These are phyloP conservation scores for Hypomyces rosellus DNA, from an alignment of 2,329 filamentous ascomycete species.

Conservation along the genomic window DNA sequence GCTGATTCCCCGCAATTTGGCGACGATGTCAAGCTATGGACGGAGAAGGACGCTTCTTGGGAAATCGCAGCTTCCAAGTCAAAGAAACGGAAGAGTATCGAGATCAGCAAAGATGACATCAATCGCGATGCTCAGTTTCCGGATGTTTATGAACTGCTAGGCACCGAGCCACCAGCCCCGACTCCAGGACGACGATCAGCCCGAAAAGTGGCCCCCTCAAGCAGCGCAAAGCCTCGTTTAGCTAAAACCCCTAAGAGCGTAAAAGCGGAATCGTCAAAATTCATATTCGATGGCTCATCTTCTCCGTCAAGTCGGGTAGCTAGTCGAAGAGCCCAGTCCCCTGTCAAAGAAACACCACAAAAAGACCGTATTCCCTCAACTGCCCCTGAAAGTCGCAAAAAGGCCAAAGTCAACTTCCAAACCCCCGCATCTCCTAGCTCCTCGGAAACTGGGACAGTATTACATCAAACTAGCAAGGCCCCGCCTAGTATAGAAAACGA, in stretches of 20 bases:
- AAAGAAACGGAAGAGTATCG: constrained; percentile 48
- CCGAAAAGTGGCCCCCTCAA: constrained; percentile 16
- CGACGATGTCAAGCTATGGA: constrained; percentile 36
- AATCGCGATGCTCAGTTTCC: constrained; percentile 43
- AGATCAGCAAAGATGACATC: constrained; percentile 34
- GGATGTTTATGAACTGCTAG: constrained; percentile 46
- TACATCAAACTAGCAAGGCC: not conserved
- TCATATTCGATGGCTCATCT: not conserved
- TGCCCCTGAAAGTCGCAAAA: constrained; percentile 9
- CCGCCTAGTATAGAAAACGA: constrained; percentile 17
- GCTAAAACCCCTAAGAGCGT: constrained; percentile 3
- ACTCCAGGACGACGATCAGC: constrained; percentile 25
- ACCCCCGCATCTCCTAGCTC: constrained; percentile 1
- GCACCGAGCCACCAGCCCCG: constrained; percentile 31
- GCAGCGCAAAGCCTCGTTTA: constrained; percentile 14
- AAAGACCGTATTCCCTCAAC: constrained; percentile 3
- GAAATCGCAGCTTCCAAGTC: constrained; percentile 32
- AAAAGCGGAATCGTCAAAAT: not conserved
- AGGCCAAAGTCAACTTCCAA: constrained; percentile 2
- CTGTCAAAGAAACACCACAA: not conserved
- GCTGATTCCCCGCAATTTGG: constrained; percentile 31
- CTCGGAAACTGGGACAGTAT: not conserved
- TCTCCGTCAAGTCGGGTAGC: constrained; percentile 9
- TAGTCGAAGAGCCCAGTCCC: constrained; percentile 5
- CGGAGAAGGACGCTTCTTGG: constrained; percentile 34